These are phyloP conservation scores for Besnoitia besnoiti DNA, from an alignment of 169 alveolate genomes.

Conservation along the genomic window DNA sequence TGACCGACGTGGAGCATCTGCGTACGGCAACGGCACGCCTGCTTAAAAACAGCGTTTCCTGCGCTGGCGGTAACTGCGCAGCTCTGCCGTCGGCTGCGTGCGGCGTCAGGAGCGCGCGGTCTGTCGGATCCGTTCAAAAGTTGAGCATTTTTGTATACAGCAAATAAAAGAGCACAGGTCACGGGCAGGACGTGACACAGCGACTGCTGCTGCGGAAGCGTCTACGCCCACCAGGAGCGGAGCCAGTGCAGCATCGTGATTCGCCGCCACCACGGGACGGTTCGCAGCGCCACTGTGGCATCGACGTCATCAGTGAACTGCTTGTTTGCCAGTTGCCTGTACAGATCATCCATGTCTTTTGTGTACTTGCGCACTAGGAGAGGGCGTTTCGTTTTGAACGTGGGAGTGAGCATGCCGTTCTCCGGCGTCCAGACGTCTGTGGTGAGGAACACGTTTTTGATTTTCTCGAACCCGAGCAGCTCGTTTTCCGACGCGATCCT, in stretches of 20 bases:
- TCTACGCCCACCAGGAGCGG: not conserved
- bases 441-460: constrained; percentile 46
- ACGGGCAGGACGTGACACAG: too few relatives aligned
- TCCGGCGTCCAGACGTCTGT: constrained; percentile 68
- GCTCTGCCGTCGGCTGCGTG: too few relatives aligned
- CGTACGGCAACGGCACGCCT: too few relatives aligned
- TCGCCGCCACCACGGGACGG: constrained; percentile 5
- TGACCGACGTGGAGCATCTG: too few relatives aligned
- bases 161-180: too few relatives aligned
- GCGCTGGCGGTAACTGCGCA: too few relatives aligned
- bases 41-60: too few relatives aligned
- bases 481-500: constrained; percentile 28
- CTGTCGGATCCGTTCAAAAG: too few relatives aligned
- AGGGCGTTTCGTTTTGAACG: constrained; percentile 70
- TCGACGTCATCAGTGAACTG: not conserved
- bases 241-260: not conserved
- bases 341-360: not conserved
- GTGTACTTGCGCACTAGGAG: not conserved
- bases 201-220: too few relatives aligned
- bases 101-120: too few relatives aligned
- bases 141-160: too few relatives aligned
- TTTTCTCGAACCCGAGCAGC: constrained; percentile 62
- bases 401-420: constrained; percentile 71
- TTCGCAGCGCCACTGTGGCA: not conserved
- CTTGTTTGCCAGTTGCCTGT: not conserved